Conservation (phyloP, 192 early-diverging fungal species). For the Chytriomyces confervae region DNA sequence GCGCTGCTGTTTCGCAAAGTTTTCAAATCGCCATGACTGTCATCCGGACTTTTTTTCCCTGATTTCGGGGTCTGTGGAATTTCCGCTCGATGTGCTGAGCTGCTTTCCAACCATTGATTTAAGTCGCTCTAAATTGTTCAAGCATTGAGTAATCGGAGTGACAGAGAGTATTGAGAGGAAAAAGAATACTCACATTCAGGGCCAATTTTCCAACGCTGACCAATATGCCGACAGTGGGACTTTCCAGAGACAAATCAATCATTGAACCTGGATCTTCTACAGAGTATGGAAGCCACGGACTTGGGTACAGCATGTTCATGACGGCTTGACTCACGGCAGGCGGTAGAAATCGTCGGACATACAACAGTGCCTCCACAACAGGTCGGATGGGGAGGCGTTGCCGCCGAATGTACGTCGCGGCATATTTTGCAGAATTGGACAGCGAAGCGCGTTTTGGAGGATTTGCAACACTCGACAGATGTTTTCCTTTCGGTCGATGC, state of each 20-base stretch:
- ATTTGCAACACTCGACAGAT: neutral
- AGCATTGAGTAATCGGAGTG: no score
- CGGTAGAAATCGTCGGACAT: conserved; percentile 45
- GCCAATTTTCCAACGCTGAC: conserved; percentile 46
- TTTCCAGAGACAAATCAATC: conserved; percentile 42
- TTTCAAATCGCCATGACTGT: conserved; percentile 12
- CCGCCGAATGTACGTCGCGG: conserved; percentile 43
- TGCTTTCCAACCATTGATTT: conserved; percentile 46
- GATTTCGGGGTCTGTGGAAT: conserved; percentile 14
- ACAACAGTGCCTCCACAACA: conserved; percentile 34
- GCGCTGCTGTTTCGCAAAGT: conserved; percentile 14
- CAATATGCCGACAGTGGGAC: conserved; percentile 49
- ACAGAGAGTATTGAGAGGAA: neutral
- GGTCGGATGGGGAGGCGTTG: conserved; percentile 47
- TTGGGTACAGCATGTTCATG: conserved; percentile 51
- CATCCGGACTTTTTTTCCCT: neutral
- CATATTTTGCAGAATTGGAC: conserved; percentile 17
- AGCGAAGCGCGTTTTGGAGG: neutral
- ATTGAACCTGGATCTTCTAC: conserved; percentile 48
- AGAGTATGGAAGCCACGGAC: conserved; percentile 51
- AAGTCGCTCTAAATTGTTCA: conserved; percentile 28
- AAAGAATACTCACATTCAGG: conserved; percentile 38
- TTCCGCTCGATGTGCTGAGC: conserved; percentile 44
- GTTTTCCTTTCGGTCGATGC: neutral
- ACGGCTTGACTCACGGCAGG: conserved; percentile 40